Conservation (phyloP, 1,139 yeast genomes). For the Blastobotrys buckinghamii region DNA sequence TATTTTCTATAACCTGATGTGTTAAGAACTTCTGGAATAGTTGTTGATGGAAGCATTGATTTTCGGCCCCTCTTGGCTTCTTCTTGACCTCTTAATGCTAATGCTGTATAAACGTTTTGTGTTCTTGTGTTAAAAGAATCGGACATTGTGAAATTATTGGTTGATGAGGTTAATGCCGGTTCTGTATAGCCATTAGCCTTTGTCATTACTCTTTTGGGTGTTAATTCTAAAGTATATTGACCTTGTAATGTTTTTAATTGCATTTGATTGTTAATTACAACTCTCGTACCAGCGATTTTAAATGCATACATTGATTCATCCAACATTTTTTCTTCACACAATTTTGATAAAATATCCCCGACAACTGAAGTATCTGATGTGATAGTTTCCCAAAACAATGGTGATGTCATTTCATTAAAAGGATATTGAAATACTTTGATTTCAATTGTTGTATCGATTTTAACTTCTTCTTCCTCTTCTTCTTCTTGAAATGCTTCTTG, state of each 20-base stretch:
- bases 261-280: conserved; percentile 17
- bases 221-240: conserved; percentile 26
- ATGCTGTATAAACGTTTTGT: conserved; percentile 14
- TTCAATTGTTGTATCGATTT: not conserved
- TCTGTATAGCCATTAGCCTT: conserved; percentile 26
- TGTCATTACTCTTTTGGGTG: conserved; percentile 29
- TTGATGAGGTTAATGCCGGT: conserved; percentile 3
- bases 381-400: conserved; percentile 27
- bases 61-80: conserved; percentile 14
- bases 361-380: conserved; percentile 22
- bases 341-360: conserved; percentile 27
- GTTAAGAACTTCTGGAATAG: conserved; percentile 14
- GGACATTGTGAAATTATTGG: not conserved
- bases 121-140: conserved; percentile 2
- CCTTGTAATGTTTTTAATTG: conserved; percentile 21
- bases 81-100: conserved; percentile 17
- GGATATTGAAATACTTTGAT: conserved; percentile 31
- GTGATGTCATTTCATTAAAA: conserved; percentile 31
- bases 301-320: conserved; percentile 33
- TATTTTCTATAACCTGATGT: conserved; percentile 43
- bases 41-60: conserved; percentile 4
- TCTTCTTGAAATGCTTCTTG: not conserved
- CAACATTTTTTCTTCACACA: conserved; percentile 32
- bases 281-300: conserved; percentile 30
- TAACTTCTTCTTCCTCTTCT: not conserved